Conservation (phyloP, 192 early-diverging fungal species). For the Dissophora globulifera region DNA sequence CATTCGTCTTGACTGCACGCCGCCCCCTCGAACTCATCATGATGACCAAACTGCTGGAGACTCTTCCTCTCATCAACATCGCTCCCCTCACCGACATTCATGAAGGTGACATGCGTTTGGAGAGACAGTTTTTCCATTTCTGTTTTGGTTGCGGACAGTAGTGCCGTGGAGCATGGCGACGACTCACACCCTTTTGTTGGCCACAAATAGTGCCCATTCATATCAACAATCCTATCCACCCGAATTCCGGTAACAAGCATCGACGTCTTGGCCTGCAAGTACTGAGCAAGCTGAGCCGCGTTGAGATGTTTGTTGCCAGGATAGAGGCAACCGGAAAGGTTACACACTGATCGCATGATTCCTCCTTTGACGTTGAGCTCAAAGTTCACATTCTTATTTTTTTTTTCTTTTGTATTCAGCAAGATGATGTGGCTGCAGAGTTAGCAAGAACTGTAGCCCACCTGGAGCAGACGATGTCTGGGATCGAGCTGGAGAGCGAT, state of each 20-base stretch:
- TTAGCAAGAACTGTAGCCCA: conserved; percentile 8
- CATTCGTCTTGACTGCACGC: no score
- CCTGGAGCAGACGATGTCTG: conserved; percentile 27
- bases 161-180: no score
- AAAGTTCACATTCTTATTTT: no score
- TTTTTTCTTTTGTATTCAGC: no score
- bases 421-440: conserved; percentile 23
- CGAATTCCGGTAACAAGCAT: conserved; percentile 45
- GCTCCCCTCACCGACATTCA: conserved; percentile 35
- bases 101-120: no score
- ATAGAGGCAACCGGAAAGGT: conserved; percentile 47
- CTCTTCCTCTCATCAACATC: conserved; percentile 53
- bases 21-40: no score
- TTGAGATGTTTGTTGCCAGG: conserved; percentile 50
- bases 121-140: no score
- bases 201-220: conserved; percentile 42
- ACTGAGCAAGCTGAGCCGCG: conserved; percentile 42
- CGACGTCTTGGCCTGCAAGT: conserved; percentile 51
- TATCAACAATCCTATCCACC: conserved; percentile 50
- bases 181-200: neutral
- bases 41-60: conserved; percentile 38
- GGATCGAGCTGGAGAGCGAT: conserved; percentile 18
- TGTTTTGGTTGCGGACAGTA: no score
- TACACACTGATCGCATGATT: no score
- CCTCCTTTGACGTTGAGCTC: no score